Evolutionary conservation across 139 green algal genomes (phyloP), one percentile per base, ranked within the genome.

Genomic region (Coelastrella sp.): DNA sequence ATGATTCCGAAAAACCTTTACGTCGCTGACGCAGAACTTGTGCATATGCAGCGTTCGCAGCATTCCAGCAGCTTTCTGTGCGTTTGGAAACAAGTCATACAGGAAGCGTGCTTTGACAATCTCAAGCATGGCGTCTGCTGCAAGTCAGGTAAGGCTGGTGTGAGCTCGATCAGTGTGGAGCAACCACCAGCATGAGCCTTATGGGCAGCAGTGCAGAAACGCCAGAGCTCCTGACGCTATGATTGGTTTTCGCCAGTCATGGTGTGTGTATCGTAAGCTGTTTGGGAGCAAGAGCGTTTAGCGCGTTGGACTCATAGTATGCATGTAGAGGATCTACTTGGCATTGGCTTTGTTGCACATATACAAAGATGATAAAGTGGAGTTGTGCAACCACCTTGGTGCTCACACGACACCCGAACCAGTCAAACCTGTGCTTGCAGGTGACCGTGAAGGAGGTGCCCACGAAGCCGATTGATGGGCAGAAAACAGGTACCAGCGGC

Each of bases 401-500:
- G 45, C 45, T 57, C 45, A 57, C n/a, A n/a, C n/a, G n/a, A n/a
- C n/a, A n/a, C n/a, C n/a, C n/a, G n/a, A n/a, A n/a, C n/a, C n/a
- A n/a, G n/a, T n/a, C n/a, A n/a, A n/a, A n/a, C n/a, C n/a, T 2
- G 11, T 74, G 66, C 38, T 9, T 35, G 76, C 82, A 87, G 82
- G 76, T 96, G 3, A 69, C 77, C 17, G 91, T 98, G 9, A 96
- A 94, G 64, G 88, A 88, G 19, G 92, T 98, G 45, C 85, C 95
- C 69, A 99, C 97, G 50, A 95, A 96, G 89, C 97, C 97, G 37
- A 98, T 98, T 83, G 96, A 99, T 25, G 97, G 97, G 48, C 97
- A 99, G 92, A 99, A 99, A 93, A 99, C 97, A 2, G 97, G 97
- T 48, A 99, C 97, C 51, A 96, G 88, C 23, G 97, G 97, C 27